Evolutionary conservation across 2,329 filamentous ascomycete species (phyloP).

Genomic region (Thermomyces lanuginosus): DNA sequence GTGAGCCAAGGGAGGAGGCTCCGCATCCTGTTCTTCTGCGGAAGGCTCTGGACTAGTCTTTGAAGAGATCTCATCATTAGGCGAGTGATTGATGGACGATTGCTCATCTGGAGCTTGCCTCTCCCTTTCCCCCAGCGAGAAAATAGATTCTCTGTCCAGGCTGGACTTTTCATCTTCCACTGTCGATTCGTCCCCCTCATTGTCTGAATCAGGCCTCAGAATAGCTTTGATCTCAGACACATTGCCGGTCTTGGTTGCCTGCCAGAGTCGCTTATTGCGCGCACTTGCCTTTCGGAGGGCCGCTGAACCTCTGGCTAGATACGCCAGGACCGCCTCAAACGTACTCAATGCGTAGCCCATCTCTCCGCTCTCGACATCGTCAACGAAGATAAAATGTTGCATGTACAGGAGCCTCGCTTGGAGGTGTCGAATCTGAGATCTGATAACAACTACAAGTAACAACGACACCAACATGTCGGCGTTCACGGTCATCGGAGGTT

Average conservation of each 20-base stretch:
- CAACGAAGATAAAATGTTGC: conserved; percentile 92
- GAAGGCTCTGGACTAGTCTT: conserved; percentile 9
- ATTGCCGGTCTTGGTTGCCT: conserved; percentile 64
- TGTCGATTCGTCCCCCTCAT: conserved; percentile 32
- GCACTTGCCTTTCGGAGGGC: conserved; percentile 70
- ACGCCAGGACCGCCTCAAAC: conserved; percentile 82
- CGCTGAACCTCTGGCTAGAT: conserved; percentile 67
- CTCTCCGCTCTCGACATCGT: conserved; percentile 92
- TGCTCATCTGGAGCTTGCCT: conserved; percentile 10
- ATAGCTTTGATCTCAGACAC: conserved; percentile 59
- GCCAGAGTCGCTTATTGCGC: conserved; percentile 75
- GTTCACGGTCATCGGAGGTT: conserved; percentile 49
- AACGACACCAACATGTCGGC: conserved; percentile 88
- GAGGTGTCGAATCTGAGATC: conserved; percentile 71
- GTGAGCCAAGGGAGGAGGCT: conserved; percentile 45
- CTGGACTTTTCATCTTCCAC: conserved; percentile 25
- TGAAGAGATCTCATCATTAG: conserved; percentile 10
- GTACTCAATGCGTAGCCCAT: conserved; percentile 93
- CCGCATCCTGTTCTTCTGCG: conserved; percentile 9
- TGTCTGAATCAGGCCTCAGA: conserved; percentile 52
- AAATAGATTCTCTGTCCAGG: conserved; percentile 14
- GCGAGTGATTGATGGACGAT: conserved; percentile 10
- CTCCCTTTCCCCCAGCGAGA: conserved; percentile 18
- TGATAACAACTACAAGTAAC: conserved; percentile 78
- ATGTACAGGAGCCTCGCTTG: conserved; percentile 87